Evolutionary conservation across 768 basidiomycete species (phyloP).

Genomic region (Xerocomus spinulosus): DNA sequence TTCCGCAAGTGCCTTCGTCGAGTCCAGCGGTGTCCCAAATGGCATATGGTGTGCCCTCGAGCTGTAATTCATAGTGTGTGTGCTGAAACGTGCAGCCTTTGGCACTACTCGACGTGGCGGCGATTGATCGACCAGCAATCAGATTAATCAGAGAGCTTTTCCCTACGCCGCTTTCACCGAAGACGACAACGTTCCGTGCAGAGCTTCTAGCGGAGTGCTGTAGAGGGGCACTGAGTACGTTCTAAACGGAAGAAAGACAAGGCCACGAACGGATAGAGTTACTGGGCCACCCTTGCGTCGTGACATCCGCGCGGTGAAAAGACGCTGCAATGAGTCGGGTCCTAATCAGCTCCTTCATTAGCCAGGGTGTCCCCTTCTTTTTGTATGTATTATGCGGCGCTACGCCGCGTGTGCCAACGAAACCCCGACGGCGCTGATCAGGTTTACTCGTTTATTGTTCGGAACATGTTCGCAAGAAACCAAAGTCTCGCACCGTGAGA

Average conservation of each 20-base stretch:
- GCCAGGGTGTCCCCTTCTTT: constrained; percentile 10
- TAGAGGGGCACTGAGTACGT: constrained; percentile 4
- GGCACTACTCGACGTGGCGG: constrained; percentile 30
- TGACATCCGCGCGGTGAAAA: constrained; percentile 21
- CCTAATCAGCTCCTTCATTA: constrained; percentile 6
- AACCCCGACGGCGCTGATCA: constrained; percentile 20
- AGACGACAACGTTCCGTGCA: constrained; percentile 25
- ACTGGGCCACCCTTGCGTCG: constrained; percentile 14
- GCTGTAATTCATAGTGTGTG: constrained; percentile 22
- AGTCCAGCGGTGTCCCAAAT: constrained; percentile 40
- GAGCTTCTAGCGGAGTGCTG: constrained; percentile 10
- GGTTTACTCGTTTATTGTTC: constrained; percentile 2
- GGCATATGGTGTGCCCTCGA: constrained; percentile 22
- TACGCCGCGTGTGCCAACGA: constrained; percentile 10
- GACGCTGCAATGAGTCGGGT: constrained; percentile 7
- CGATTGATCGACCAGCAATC: constrained; percentile 37
- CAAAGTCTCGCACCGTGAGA: too few species aligned
- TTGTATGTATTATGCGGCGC: constrained; percentile 16
- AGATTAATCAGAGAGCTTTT: constrained; percentile 45
- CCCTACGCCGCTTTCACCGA: constrained; percentile 29
- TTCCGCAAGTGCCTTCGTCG: constrained; percentile 32
- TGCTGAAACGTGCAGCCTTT: constrained; percentile 34
- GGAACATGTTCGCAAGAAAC: constrained; percentile 4
- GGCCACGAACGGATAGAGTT: constrained; percentile 9
- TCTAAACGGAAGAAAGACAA: background rate